Conservation (phyloP, 1,139 yeast species). For the Diutina pseudorugosa region DNA sequence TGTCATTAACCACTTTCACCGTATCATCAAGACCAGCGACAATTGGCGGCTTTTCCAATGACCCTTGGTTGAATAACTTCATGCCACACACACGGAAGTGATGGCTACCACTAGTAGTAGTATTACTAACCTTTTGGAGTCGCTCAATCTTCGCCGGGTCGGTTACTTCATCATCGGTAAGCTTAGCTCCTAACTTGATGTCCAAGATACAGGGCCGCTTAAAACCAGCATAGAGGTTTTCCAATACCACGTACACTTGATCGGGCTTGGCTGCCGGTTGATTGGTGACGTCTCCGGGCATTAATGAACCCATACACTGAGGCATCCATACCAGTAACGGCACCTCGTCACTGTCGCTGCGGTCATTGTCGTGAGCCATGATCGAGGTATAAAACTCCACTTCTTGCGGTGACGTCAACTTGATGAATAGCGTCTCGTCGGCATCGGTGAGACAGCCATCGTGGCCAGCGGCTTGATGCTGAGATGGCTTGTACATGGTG, state of each 20-base stretch:
- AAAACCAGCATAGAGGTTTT: constrained; percentile 55
- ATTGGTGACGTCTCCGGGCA: constrained; percentile 16
- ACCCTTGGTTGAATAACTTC: constrained; percentile 34
- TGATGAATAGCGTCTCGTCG: constrained; percentile 58
- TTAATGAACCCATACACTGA: constrained; percentile 24
- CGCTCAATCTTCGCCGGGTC: constrained; percentile 48
- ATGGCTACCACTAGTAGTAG: constrained; percentile 73
- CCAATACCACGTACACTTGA: constrained; percentile 48
- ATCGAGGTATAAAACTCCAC: constrained; percentile 48
- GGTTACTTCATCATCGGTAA: constrained; percentile 44
- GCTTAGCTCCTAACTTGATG: constrained; percentile 61
- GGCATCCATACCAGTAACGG: constrained; percentile 44
- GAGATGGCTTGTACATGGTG: not conserved
- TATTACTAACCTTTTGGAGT: constrained; percentile 45
- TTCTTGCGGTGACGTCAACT: constrained; percentile 55
- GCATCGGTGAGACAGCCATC: constrained; percentile 49
- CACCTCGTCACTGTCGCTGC: constrained; percentile 21
- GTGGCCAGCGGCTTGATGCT: constrained; percentile 79
- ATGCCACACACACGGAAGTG: constrained; percentile 81
- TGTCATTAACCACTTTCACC: constrained; percentile 5
- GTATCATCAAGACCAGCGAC: constrained; percentile 7
- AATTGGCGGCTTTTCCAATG: not conserved
- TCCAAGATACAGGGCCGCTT: constrained; percentile 64
- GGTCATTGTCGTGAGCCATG: constrained; percentile 12
- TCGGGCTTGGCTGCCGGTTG: not conserved